phyloP scores from a whole-genome alignment of 1,284 basidiomycete species.

The Bondarzewia mesenterica region DNA sequence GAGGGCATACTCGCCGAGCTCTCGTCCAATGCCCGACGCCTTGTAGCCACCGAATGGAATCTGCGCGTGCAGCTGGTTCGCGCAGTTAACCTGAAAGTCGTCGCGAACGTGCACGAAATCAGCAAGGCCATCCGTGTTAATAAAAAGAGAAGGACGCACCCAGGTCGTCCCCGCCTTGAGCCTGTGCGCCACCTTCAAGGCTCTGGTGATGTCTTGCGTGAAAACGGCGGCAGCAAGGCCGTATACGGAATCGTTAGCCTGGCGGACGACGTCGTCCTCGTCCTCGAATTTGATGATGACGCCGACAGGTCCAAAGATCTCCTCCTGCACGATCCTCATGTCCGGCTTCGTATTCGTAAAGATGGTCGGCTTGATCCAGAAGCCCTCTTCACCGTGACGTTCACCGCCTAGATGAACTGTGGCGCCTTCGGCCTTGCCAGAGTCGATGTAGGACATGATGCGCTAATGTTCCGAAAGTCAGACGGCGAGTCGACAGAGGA shows the following conservation, averaged over 20 bases:
- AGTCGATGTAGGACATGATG: conserved; percentile 85
- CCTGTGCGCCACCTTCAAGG: conserved; percentile 65
- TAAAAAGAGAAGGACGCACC: conserved; percentile 24
- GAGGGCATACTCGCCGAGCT: conserved; percentile 80
- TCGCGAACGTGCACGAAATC: background rate
- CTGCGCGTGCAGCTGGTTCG: conserved; percentile 55
- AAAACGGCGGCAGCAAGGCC: conserved; percentile 87
- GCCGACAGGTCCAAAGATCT: conserved; percentile 86
- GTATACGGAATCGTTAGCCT: conserved; percentile 84
- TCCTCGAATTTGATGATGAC: conserved; percentile 69
- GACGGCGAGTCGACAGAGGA: conserved; percentile 1
- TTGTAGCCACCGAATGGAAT: conserved; percentile 90
- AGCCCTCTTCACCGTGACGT: conserved; percentile 66
- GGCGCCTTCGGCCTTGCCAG: conserved; percentile 82
- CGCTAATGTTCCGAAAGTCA: conserved; percentile 38
- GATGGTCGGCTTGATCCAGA: conserved; percentile 79
- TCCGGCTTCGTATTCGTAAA: conserved; percentile 73
- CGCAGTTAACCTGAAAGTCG: conserved; percentile 58
- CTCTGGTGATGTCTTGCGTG: conserved; percentile 70
- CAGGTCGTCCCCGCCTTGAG: conserved; percentile 82
- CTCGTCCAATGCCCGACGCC: conserved; percentile 78
- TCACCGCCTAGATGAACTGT: conserved; percentile 73
- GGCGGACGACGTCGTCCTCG: conserved; percentile 54
- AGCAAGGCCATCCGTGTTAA: conserved; percentile 5
- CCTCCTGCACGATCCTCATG: conserved; percentile 87